Base-by-base conservation (phyloP, 2,329 filamentous ascomycete genomes). In the Aspergillus ustus region DNA sequence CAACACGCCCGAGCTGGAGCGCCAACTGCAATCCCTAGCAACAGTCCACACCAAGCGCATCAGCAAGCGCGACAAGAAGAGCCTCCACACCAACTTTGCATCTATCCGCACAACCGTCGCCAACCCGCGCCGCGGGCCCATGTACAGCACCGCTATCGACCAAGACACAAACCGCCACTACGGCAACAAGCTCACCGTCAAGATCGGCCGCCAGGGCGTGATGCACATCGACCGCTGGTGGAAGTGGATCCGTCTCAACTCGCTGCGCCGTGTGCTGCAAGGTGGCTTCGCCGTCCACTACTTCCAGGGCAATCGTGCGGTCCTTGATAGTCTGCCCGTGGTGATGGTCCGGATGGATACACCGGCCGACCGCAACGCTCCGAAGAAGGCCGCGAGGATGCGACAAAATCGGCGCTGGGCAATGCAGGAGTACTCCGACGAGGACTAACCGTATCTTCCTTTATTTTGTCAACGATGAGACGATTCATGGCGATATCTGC, bases 211-310 rank as follows among this genome's bases (percentile, higher is more conserved):
- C 22, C 83, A 82, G 51, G 85, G 86, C 2, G 82, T 84, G 57
- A 85, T 91, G 80, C 83, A 80, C 54, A 86, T 91, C 54, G 88
- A 91, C 73, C 84, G 84, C 66, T 92, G 89, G 89, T 91, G 89
- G 89, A 91, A 91, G 75, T 78, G 90, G 68, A 81, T 87, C 67
- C 81, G 88, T 31, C 75, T 91, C 54, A 85, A 87, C 63, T 83
- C 84, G 3, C 75, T 91, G 57, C 83, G 86, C 69, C 77, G 88
- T 44, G 77, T 88, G 31, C 76, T 91, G 45, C 84, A 86, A 61
- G 83, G 85, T 15, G 87, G 87, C 0, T 88, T 90, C 66, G 74
- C 87, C 50, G 81, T 82, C 54, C 87, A 90, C 75, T 89, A 88
- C 70, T 80, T 74, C 56, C 82, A 87, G 70, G 79, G 82, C 49